Evolutionary conservation across 345 rosid genomes (phyloP).

Genomic region (Turritis glabra): DNA sequence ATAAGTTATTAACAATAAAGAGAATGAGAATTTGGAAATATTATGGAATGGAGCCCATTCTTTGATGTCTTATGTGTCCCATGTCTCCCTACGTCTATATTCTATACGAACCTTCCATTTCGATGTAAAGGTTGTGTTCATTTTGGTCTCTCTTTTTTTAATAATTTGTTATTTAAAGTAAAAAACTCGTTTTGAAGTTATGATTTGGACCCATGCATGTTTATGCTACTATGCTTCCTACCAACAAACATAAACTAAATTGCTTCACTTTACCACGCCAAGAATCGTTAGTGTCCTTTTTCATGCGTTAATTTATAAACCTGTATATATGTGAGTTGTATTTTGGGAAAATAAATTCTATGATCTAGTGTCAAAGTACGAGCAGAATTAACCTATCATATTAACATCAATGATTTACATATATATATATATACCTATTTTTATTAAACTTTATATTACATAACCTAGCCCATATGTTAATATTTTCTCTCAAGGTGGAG

Average conservation of each 20-base stretch:
- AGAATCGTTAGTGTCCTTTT: neutral
- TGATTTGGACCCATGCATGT: slow-evolving; percentile 40
- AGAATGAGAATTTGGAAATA: slow-evolving; percentile 1
- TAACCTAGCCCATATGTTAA: too few species aligned
- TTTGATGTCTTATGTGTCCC: slow-evolving; percentile 35
- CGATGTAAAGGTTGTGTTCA: slow-evolving; percentile 21
- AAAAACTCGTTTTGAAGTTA: slow-evolving; percentile 5
- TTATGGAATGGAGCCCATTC: slow-evolving; percentile 32
- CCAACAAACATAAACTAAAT: slow-evolving; percentile 29
- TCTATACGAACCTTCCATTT: slow-evolving; percentile 33
- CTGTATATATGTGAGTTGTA: neutral
- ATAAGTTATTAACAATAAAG: slow-evolving; percentile 2
- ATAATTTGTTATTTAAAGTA: neutral
- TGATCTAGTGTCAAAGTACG: too few species aligned
- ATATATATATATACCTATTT: too few species aligned
- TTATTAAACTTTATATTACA: too few species aligned
- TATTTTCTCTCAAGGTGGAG: too few species aligned
- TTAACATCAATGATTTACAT: too few species aligned
- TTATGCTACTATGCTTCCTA: slow-evolving; percentile 33
- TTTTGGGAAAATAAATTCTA: neutral
- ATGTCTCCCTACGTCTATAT: slow-evolving; percentile 14
- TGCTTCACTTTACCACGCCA: neutral
- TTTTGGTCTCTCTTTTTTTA: slow-evolving; percentile 3
- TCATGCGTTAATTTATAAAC: neutral
- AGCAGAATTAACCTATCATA: too few species aligned